Conservation (phyloP, 2,329 filamentous ascomycete species). For the Karstenula rhodostoma region DNA sequence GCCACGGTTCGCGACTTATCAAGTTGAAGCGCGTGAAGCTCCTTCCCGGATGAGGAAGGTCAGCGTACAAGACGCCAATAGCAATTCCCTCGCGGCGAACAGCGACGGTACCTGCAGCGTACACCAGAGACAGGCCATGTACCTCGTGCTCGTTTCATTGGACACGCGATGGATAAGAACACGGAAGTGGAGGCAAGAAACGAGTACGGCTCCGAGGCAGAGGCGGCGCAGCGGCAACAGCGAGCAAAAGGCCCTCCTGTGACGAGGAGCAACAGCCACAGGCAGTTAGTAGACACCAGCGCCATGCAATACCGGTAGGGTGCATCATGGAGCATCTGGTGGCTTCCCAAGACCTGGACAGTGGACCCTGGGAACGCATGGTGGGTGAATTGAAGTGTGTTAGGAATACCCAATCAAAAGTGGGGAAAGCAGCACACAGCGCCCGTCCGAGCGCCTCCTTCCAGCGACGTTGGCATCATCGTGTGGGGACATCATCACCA, state of each 20-base stretch:
- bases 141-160: conserved; percentile 45
- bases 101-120: conserved; percentile 42
- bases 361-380: background rate
- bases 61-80: conserved; percentile 17
- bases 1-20: conserved; percentile 22
- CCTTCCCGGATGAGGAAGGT: conserved; percentile 46
- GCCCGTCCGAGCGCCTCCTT: background rate
- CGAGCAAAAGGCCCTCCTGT: background rate
- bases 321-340: background rate
- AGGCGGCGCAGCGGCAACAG: conserved; percentile 9
- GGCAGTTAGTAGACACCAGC: background rate
- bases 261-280: background rate
- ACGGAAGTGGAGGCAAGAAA: conserved; percentile 6
- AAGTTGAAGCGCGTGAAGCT: conserved; percentile 29
- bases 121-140: conserved; percentile 25
- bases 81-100: conserved; percentile 27
- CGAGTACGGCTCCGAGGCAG: background rate
- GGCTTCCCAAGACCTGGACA: conserved; percentile 7
- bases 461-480: background rate
- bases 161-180: conserved; percentile 33
- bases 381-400: background rate
- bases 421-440: background rate
- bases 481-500: conserved; percentile 1
- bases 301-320: background rate
- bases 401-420: conserved; percentile 1